Conservation (phyloP, 1,284 basidiomycete genomes). For the Coniophora puteana region DNA sequence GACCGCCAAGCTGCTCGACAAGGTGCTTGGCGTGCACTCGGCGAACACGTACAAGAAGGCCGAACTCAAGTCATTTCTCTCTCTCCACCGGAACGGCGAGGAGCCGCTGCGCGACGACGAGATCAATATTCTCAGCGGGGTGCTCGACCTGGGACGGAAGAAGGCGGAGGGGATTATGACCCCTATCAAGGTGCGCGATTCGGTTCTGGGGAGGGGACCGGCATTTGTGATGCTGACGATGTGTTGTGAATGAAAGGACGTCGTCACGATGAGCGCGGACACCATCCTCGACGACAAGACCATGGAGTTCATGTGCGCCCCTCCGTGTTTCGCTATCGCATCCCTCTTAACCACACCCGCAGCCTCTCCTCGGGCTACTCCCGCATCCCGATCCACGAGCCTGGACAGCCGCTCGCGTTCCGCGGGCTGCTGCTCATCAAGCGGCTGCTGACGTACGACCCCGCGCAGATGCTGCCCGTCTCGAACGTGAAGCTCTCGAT, state of each 20-base stretch:
- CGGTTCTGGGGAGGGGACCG: background rate
- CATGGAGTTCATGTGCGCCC: constrained; percentile 67
- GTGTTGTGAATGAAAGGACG: constrained; percentile 60
- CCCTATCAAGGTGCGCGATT: constrained; percentile 57
- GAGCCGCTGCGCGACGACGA: constrained; percentile 89
- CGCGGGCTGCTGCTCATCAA: constrained; percentile 87
- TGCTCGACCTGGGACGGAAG: constrained; percentile 83
- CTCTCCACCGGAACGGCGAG: constrained; percentile 84
- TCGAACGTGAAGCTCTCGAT: constrained; percentile 74
- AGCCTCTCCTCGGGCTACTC: constrained; percentile 85
- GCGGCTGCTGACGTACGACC: constrained; percentile 89
- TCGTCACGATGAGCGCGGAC: constrained; percentile 74
- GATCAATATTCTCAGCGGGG: constrained; percentile 86
- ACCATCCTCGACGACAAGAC: constrained; percentile 77
- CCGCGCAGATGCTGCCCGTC: constrained; percentile 74
- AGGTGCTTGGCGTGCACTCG: constrained; percentile 69
- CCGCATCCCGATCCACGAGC: constrained; percentile 88
- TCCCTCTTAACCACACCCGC: constrained; percentile 7
- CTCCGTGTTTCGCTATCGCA: background rate
- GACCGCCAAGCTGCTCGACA: constrained; percentile 84
- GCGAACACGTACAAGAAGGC: constrained; percentile 87
- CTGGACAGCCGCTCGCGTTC: constrained; percentile 74
- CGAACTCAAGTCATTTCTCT: constrained; percentile 90
- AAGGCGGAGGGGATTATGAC: constrained; percentile 87
- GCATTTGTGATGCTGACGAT: background rate